These are phyloP conservation scores for Pisolithus thermaeus DNA, from an alignment of 1,284 basidiomycete species.

Conservation along the genomic window DNA sequence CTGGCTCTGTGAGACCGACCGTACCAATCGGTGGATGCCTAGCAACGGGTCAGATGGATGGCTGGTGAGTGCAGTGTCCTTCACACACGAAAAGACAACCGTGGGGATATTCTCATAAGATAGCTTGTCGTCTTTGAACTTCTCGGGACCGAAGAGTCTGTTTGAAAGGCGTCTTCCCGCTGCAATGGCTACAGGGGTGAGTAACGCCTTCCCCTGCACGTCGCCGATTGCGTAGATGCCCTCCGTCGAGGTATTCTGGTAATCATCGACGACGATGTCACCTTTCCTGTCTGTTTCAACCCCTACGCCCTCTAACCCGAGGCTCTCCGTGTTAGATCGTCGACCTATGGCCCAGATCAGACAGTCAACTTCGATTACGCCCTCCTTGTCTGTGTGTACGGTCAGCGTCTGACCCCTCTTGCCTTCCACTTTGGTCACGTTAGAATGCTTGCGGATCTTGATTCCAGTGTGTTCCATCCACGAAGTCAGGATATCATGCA, in stretches of 20 bases:
- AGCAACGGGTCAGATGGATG: neutral
- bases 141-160: slow-evolving; percentile 80
- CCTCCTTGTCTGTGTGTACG: slow-evolving; percentile 65
- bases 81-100: slow-evolving; percentile 87
- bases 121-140: slow-evolving; percentile 86
- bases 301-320: slow-evolving; percentile 77
- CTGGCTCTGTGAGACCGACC: slow-evolving; percentile 86
- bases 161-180: slow-evolving; percentile 89
- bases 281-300: slow-evolving; percentile 76
- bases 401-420: slow-evolving; percentile 62
- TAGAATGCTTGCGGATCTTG: slow-evolving; percentile 76
- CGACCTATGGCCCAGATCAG: slow-evolving; percentile 96
- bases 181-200: slow-evolving; percentile 98
- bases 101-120: slow-evolving; percentile 89
- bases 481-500: slow-evolving; percentile 84
- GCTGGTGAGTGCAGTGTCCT: neutral
- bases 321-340: slow-evolving; percentile 69
- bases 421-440: slow-evolving; percentile 76
- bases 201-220: slow-evolving; percentile 83
- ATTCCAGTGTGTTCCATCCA: slow-evolving; percentile 95
- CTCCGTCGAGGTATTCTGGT: slow-evolving; percentile 75
- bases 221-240: slow-evolving; percentile 87
- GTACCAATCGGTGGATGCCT: slow-evolving; percentile 92
- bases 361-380: slow-evolving; percentile 79
- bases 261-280: slow-evolving; percentile 87